phyloP scores from a whole-genome alignment of 192 early-diverging fungal species.

The Podila epigama region DNA sequence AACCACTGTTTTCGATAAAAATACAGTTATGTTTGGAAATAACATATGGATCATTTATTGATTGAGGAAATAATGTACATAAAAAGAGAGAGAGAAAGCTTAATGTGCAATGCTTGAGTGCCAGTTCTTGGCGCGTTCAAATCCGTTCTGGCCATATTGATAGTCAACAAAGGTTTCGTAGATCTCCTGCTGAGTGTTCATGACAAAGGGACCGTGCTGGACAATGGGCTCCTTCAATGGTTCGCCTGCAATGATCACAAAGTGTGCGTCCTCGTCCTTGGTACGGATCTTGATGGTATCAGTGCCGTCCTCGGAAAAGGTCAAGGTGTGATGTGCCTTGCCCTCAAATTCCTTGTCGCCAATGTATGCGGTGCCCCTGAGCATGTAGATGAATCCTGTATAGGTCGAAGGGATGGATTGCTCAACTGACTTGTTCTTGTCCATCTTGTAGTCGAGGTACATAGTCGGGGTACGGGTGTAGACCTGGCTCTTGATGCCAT shows the following conservation, averaged over 20 bases:
- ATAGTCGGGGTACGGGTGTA: slow-evolving; percentile 32
- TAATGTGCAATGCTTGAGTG: slow-evolving; percentile 36
- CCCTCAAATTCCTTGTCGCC: slow-evolving; percentile 20
- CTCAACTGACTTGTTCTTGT: slow-evolving; percentile 9
- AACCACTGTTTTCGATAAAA: no score
- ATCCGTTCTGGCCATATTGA: slow-evolving; percentile 65
- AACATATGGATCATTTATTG: no score
- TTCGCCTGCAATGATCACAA: slow-evolving; percentile 49
- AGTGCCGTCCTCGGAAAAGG: slow-evolving; percentile 21
- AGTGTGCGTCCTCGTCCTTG: slow-evolving; percentile 15
- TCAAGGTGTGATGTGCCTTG: slow-evolving; percentile 1
- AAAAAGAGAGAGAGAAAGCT: neutral
- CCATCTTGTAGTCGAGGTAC: slow-evolving; percentile 25
- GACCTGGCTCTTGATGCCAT: slow-evolving; percentile 7
- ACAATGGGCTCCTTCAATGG: slow-evolving; percentile 62
- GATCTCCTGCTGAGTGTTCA: slow-evolving; percentile 66
- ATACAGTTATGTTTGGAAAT: no score
- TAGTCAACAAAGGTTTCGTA: slow-evolving; percentile 62
- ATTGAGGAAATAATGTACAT: neutral
- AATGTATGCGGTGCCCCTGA: slow-evolving; percentile 18
- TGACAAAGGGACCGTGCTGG: slow-evolving; percentile 71
- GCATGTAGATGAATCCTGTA: slow-evolving; percentile 27
- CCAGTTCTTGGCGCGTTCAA: slow-evolving; percentile 65
- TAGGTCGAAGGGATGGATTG: slow-evolving; percentile 25
- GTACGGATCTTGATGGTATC: slow-evolving; percentile 21